Conservation (phyloP, 805 yeast species). For the Metschnikowia shivogae region DNA sequence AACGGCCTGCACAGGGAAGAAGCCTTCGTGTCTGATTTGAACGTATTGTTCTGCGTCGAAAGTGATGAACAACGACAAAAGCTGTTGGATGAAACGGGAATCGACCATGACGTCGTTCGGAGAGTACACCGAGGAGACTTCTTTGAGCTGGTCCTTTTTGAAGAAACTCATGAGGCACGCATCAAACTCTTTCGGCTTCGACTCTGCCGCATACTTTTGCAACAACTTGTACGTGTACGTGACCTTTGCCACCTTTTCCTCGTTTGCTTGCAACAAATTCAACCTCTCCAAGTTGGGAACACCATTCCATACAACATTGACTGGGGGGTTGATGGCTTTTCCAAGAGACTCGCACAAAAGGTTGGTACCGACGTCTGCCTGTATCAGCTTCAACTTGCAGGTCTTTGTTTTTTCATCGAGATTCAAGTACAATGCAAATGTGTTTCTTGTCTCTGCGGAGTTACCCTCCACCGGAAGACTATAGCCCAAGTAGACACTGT, state of each 20-base stretch:
- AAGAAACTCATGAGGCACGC: slow-evolving; percentile 24
- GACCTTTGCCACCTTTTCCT: slow-evolving; percentile 3
- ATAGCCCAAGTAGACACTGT: slow-evolving; percentile 19
- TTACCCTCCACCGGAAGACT: slow-evolving; percentile 39
- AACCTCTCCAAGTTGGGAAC: slow-evolving; percentile 22
- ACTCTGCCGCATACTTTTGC: slow-evolving; percentile 3
- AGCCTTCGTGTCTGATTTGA: slow-evolving; percentile 21
- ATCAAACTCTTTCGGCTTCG: slow-evolving; percentile 16
- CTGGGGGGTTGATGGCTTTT: slow-evolving; percentile 40
- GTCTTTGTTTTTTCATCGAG: slow-evolving; percentile 41
- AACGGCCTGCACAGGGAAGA: slow-evolving; percentile 55
- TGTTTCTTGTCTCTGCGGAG: slow-evolving; percentile 35
- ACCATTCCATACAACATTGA: slow-evolving; percentile 21
- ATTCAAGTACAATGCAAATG: slow-evolving; percentile 41
- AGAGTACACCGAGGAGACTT: slow-evolving; percentile 20
- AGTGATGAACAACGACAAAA: slow-evolving; percentile 41
- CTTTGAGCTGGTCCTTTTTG: neutral
- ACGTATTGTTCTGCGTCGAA: slow-evolving; percentile 20
- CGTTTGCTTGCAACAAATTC: slow-evolving; percentile 17
- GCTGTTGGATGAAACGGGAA: slow-evolving; percentile 45
- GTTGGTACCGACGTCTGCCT: slow-evolving; percentile 62
- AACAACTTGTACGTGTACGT: slow-evolving; percentile 20
- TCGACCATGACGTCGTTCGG: slow-evolving; percentile 69
- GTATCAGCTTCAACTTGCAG: slow-evolving; percentile 41
- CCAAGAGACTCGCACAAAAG: slow-evolving; percentile 68